Base-by-base conservation (phyloP, 176 grass and related monocot species). In the Oropetium thomaeum region DNA sequence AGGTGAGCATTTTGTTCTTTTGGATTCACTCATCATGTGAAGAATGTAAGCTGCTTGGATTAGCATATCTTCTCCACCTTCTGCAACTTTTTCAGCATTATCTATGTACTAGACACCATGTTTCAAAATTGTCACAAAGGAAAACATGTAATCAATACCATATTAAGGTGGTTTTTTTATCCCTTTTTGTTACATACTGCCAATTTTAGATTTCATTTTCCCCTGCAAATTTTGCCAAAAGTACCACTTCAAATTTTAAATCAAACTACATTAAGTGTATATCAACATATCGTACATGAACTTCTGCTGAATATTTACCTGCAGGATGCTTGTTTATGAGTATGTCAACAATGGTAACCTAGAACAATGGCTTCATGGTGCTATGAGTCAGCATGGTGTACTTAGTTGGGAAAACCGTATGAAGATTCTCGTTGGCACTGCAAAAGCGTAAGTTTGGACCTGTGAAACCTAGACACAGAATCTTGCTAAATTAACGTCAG, bases 261-360 rank as follows among this genome's bases (percentile, higher is more conserved):
- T 70, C 23, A 45, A 51, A 57, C 9, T 55, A 70, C 49, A 67
- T 67, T 69, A 14, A 58, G 32, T 23, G 27, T 45, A 31, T 32
- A 28, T 69, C n/a, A n/a, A n/a, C n/a, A n/a, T n/a, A n/a, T n/a
- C 67, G 34, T 78, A 54, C 48, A 53, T 70, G 16, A 29, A 68
- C 20, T 26, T 77, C 35, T 59, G 81, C 62, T 72, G 78, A 73
- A 73, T 58, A 68, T 74, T 65, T 51, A 67, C 34, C 27, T 81
- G 62, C 73, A 99, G 96, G 85, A 95, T 99, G 92, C 91, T 99
- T 74, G 96, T 99, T 38, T 96, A 96, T 15, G 96, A 99, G 84
- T 96, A 99, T 92, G 96, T 96, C 33, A 91, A 92, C 79, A 99
- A 96, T 84, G 96, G 96, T 47, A 99, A 99, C 81, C 83, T 99